A percentile compares a stretch with the other conserved stretches of the same genome.
Conservation (phyloP, 257 asterid genomes). For the Anisodus tanguticus region DNA sequence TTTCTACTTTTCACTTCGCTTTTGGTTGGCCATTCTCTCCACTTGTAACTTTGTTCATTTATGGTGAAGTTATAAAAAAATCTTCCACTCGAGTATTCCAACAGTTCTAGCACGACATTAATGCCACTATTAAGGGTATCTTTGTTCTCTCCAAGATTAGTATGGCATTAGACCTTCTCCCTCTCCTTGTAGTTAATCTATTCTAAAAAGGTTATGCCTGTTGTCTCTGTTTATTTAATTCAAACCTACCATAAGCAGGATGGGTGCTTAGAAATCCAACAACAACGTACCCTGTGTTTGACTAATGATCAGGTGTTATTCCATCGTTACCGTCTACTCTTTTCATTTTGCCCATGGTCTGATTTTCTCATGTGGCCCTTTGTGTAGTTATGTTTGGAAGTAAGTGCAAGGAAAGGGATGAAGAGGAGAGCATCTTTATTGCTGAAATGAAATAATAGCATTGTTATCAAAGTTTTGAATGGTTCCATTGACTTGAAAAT, state of each 20-base stretch:
- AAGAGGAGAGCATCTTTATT: not conserved
- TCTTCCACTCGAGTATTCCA: not conserved
- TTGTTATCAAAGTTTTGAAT: not conserved
- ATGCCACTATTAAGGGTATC: too few species aligned
- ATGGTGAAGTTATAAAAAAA: not conserved
- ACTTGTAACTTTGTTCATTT: not conserved
- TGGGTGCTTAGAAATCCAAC: too few species aligned
- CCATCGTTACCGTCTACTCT: not conserved
- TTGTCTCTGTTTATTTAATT: too few species aligned
- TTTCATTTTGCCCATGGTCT: not conserved
- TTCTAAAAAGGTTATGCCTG: too few species aligned
- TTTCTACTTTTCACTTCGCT: not conserved
- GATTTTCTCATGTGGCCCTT: conserved; percentile 9
- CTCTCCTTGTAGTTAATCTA: not conserved
- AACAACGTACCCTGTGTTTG: too few species aligned
- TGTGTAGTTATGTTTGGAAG: not conserved
- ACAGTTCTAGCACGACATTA: too few species aligned
- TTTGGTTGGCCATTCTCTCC: not conserved
- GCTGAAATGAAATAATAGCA: not conserved
- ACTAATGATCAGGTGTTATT: not conserved
- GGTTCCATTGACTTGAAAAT: not conserved
- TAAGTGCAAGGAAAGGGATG: not conserved
- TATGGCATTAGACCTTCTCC: not conserved
- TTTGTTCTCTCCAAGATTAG: not conserved
- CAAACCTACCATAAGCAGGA: too few species aligned